A percentile compares a stretch with the other conserved stretches of the same genome.
These are phyloP conservation scores for Teunomyces kruisii DNA, from an alignment of 805 yeast species.

Conservation along the genomic window DNA sequence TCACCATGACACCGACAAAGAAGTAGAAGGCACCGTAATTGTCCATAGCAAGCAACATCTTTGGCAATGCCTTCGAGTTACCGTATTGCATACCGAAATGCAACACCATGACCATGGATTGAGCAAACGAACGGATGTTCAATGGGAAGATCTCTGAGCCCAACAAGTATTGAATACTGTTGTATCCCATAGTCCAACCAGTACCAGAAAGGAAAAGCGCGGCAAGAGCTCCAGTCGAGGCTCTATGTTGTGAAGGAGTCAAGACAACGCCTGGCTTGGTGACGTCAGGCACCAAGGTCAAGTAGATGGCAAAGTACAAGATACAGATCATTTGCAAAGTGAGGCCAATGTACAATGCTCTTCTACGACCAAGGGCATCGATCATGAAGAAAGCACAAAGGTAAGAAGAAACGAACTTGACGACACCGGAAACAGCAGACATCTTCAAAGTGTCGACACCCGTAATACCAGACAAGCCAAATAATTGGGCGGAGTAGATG, in stretches of 20 bases:
- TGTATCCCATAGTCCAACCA: slow-evolving; percentile 27
- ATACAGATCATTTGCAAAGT: slow-evolving; percentile 16
- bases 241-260: slow-evolving; percentile 14
- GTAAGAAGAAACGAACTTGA: slow-evolving; percentile 22
- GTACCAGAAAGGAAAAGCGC: slow-evolving; percentile 23
- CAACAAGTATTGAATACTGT: slow-evolving; percentile 22
- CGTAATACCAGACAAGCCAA: slow-evolving; percentile 19
- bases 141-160: slow-evolving; percentile 26
- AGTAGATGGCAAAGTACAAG: slow-evolving; percentile 22
- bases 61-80: slow-evolving; percentile 25
- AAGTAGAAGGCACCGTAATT: slow-evolving; percentile 24
- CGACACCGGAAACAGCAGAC: slow-evolving; percentile 25
- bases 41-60: slow-evolving; percentile 22
- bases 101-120: slow-evolving; percentile 23
- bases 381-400: slow-evolving; percentile 23
- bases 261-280: slow-evolving; percentile 10
- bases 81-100: slow-evolving; percentile 28
- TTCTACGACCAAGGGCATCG: slow-evolving; percentile 23
- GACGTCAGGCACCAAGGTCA: slow-evolving; percentile 21
- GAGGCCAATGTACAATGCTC: slow-evolving; percentile 21
- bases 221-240: slow-evolving; percentile 22
- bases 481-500: slow-evolving; percentile 23
- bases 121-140: slow-evolving; percentile 24
- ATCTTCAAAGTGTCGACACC: slow-evolving; percentile 21
- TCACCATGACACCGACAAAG: slow-evolving; percentile 17